Evolutionary conservation across 164 flowering plant genomes (phyloP), one percentile per base, ranked within the genome.

Genomic region (Stephania cephalantha): DNA sequence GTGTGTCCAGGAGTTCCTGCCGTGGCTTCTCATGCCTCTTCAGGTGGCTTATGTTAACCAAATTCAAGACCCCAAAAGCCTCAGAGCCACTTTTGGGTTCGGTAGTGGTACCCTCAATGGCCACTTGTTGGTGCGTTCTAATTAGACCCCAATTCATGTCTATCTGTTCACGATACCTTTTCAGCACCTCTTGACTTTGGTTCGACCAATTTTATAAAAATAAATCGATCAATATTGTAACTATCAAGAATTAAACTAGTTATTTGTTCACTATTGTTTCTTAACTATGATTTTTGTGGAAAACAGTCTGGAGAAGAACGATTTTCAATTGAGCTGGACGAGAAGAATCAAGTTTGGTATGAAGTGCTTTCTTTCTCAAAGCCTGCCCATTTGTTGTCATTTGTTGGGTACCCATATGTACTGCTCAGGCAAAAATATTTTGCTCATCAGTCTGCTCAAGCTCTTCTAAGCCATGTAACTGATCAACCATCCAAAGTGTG

Each of bases 271-370:
- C 15, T 66, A 18, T 67, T n/a, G 18, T 17, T 58, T 9, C 65
- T 58, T 4, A n/a, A 17, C 3, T 58, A 2, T 35, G 42, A 35
- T 35, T 25, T 35, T 58, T 71, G 71, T 75, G 69, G 22, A 30
- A 68, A 70, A 67, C 91, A 91, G 98, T 92, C 96, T 61, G 99
- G 99, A 58, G 99, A 95, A 82, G 99, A 95, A 65, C 88, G 98
- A 0, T 95, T 95, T 78, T 91, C 98, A 4, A 77, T 95, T 3
- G 90, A 92, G 82, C 81, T 90, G 78, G 98, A 95, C 71, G 94
- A 89, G 77, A 85, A 91, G 75, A 81, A 91, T 73, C 85, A 91
- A 79, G 99, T 95, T 2, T 95, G 99, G 99, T 95, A 95, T 73
- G 99, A 93, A 82, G 82, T 95, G 72, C 84, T 87, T 71, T 93